Evolutionary conservation across 106 monocot genomes (phyloP).

Genomic region (Dioscorea alata): DNA sequence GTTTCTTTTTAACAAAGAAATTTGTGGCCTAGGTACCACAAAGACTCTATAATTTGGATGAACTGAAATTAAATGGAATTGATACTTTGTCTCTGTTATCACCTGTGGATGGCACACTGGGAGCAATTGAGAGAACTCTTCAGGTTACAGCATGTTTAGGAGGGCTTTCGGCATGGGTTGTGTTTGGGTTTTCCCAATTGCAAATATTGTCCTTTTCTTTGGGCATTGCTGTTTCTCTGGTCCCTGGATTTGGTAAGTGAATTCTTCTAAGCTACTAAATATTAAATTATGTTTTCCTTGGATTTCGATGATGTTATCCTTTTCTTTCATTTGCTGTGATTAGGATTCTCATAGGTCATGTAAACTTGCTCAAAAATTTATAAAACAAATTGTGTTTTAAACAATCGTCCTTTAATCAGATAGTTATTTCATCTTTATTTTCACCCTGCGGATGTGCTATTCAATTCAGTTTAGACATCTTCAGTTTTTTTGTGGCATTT

Average conservation of each 20-base stretch:
- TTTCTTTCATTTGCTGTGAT: no score
- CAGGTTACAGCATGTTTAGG: slow-evolving; percentile 61
- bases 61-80: slow-evolving; percentile 86
- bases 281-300: no score
- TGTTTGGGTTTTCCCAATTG: slow-evolving; percentile 44
- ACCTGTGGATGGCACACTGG: slow-evolving; percentile 69
- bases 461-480: no score
- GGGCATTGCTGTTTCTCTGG: slow-evolving; percentile 61
- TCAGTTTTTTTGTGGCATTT: no score
- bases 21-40: slow-evolving; percentile 52
- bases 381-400: no score
- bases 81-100: slow-evolving; percentile 65
- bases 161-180: slow-evolving; percentile 50
- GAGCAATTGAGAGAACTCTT: slow-evolving; percentile 72
- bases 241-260: slow-evolving; percentile 71
- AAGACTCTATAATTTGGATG: slow-evolving; percentile 77
- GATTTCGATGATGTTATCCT: no score
- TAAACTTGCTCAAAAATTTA: no score
- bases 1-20: not conserved
- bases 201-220: slow-evolving; percentile 54
- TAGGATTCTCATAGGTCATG: no score
- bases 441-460: no score
- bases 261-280: not conserved
- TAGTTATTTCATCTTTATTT: no score
- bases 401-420: no score